phyloP scores from a whole-genome alignment of 2,329 filamentous ascomycete genomes.

The Thielaviopsis ethacetica region DNA sequence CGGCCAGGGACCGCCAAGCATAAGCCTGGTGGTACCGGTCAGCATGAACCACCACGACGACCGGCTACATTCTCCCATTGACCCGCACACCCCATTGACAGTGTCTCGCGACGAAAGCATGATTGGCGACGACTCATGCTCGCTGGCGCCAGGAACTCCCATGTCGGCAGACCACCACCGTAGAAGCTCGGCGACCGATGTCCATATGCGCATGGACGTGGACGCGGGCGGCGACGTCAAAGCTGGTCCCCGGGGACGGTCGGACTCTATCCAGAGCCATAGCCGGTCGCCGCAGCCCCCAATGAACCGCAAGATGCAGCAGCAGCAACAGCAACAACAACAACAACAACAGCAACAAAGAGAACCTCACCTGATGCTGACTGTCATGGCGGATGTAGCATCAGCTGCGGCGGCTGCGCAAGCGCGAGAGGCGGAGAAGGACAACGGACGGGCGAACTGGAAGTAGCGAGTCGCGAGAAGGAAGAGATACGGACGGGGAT shows the following conservation, averaged over 20 bases:
- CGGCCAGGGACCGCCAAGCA: slow-evolving; percentile 1
- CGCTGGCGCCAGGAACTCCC: slow-evolving; percentile 8
- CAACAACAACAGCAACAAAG: not conserved
- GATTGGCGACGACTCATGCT: slow-evolving; percentile 8
- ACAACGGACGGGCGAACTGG: not conserved
- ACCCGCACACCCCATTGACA: slow-evolving; percentile 8
- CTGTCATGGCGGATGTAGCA: slow-evolving; percentile 9
- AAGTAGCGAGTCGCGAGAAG: not conserved
- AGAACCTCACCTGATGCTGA: slow-evolving; percentile 2
- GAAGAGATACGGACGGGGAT: too few species aligned
- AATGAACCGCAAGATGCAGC: slow-evolving; percentile 1
- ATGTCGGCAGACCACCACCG: slow-evolving; percentile 8
- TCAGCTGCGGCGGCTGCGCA: not conserved
- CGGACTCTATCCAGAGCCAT: slow-evolving; percentile 6
- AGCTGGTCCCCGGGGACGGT: not conserved
- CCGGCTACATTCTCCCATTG: slow-evolving; percentile 8
- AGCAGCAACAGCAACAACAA: not conserved
- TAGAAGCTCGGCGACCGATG: not conserved
- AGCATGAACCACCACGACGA: slow-evolving; percentile 9
- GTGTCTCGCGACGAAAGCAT: slow-evolving; percentile 9
- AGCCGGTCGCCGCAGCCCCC: slow-evolving; percentile 6
- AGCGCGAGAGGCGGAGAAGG: not conserved
- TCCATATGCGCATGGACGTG: slow-evolving; percentile 10
- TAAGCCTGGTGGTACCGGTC: slow-evolving; percentile 9
- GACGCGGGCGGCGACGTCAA: not conserved